Base-by-base conservation (phyloP, 305 asterid species). In the Fraxinus platypoda region DNA sequence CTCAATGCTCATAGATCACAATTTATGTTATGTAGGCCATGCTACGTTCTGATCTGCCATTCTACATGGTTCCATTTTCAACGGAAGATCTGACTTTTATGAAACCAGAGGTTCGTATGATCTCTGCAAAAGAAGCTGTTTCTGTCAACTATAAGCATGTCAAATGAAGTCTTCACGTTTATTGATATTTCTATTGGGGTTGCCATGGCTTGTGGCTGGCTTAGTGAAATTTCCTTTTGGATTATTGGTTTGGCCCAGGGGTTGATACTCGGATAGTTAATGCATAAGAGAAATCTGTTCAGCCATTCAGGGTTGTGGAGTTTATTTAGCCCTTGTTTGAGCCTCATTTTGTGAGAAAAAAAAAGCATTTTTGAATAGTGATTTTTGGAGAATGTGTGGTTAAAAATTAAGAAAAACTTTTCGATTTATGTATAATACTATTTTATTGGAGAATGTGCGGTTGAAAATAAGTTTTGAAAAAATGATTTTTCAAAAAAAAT, bases 31-130 rank as follows among this genome's bases (percentile, higher is more conserved):
- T 86, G 89, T 86, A 95, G 98, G 99, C 95, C 35, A 81, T 93
- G 94, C 66, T 95, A 84, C 98, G 98, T 31, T 93, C 92, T 73
- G 98, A 95, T 89, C 99, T 95, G 84, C 99, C 99, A 38, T 78
- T 85, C 82, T 94, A 95, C 85, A 94, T 95, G 98, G 98, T 95
- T 84, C 99, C 99, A 71, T 95, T 91, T 86, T 38, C 90, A 35
- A 88, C 95, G 35, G 81, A 85, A 13, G 98, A 94, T 87, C 91
- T 95, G 80, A 52, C 77, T 30, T 95, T 93, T 88, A 85, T 52
- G 79, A 92, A 91, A 85, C 98, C 99, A 77, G 97, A 92, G 97
- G 99, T 95, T 76, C 80, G 94, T 84, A 81, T 79, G 76, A 54
- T 28, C 38, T 68, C 38, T 78, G 81, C 71, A 74, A 57, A 66